Percentiles rank a stretch among this genome's conserved stretches.
Conservation (phyloP, 352 stramenopile genomes). For the Vaucheria bursata region DNA sequence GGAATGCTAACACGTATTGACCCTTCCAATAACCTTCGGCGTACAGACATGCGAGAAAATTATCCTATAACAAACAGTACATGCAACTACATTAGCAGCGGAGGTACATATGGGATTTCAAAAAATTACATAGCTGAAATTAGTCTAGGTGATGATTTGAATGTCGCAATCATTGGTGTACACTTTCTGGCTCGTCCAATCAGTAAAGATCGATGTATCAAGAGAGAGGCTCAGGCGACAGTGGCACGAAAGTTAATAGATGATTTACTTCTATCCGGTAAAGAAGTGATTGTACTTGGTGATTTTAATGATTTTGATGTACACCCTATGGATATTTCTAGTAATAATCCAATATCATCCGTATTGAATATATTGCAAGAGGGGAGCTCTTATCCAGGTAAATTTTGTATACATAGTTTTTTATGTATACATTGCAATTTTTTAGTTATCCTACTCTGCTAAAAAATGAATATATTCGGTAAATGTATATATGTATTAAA, state of each 20-base stretch:
- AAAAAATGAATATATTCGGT: no score
- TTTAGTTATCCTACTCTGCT: no score
- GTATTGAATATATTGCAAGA: constrained; percentile 55
- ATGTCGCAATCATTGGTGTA: constrained; percentile 60
- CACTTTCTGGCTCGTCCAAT: constrained; percentile 60
- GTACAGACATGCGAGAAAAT: constrained; percentile 30
- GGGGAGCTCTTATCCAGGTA: constrained; percentile 51
- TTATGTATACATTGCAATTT: constrained; percentile 61
- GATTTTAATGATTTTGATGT: constrained; percentile 63
- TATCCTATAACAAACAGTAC: constrained; percentile 55
- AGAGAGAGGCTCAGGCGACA: constrained; percentile 59
- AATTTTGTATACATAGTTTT: constrained; percentile 57
- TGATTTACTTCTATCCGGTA: constrained; percentile 49
- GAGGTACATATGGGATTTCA: constrained; percentile 55
- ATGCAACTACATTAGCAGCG: constrained; percentile 51
- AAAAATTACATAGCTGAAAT: constrained; percentile 66
- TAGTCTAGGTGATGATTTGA: constrained; percentile 59
- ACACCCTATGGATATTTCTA: constrained; percentile 57
- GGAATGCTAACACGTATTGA: constrained; percentile 61
- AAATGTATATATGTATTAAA: neutral
- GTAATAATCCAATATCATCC: constrained; percentile 57
- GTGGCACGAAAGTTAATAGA: constrained; percentile 55
- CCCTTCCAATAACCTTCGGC: constrained; percentile 54
- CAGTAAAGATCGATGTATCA: constrained; percentile 34
- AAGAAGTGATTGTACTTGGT: constrained; percentile 60